Conservation (phyloP, 2,329 filamentous ascomycete species). For the Xylariaceae sp. region DNA sequence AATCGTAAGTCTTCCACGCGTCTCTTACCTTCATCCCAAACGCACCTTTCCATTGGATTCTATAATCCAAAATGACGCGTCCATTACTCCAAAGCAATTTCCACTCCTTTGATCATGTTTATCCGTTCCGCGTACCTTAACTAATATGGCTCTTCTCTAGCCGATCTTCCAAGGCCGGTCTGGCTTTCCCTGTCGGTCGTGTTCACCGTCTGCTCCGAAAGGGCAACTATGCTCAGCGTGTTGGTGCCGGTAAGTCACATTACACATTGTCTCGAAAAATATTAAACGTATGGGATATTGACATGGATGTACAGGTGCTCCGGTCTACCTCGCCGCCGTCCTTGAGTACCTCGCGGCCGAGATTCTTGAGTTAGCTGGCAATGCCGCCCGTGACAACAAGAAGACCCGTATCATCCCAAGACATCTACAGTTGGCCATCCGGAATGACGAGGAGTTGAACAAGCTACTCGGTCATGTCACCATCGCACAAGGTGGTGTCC, state of each 20-base stretch:
- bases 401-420: conserved; percentile 99
- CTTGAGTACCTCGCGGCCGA: conserved; percentile 98
- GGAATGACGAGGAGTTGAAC: conserved; percentile 99
- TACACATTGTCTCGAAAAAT: background rate
- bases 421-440: conserved; percentile 98
- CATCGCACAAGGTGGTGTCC: conserved; percentile 94
- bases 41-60: background rate
- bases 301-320: conserved; percentile 57
- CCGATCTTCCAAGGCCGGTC: conserved; percentile 98
- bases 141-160: conserved; percentile 56
- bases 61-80: conserved; percentile 45
- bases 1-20: conserved; percentile 75
- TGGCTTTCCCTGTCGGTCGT: conserved; percentile 98
- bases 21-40: background rate
- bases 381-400: conserved; percentile 99
- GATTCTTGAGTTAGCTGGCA: conserved; percentile 98
- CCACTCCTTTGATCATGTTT: conserved; percentile 10
- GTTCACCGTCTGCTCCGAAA: conserved; percentile 98
- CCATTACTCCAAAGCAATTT: conserved; percentile 20
- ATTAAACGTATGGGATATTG: background rate
- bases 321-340: conserved; percentile 95
- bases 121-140: conserved; percentile 4
- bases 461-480: conserved; percentile 96
- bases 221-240: conserved; percentile 99
- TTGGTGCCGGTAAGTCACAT: conserved; percentile 72